Evolutionary conservation across 306 rosid species (phyloP).

Genomic region (Canavalia gladiata): DNA sequence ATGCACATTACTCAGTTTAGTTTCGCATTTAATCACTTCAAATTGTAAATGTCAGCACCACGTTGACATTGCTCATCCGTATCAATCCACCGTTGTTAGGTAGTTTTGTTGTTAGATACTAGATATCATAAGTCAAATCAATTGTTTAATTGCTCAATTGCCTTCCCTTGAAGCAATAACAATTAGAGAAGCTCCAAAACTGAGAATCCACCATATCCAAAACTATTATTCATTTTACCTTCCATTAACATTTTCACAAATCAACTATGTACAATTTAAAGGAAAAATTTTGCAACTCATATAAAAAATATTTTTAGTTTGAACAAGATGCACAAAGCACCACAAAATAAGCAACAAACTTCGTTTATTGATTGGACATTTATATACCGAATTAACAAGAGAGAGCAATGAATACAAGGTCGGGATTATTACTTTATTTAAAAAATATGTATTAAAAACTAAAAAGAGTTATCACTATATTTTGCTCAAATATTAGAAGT

Average conservation of each 20-base stretch:
- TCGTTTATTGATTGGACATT: background rate
- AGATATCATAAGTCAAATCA: background rate
- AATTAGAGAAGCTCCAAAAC: background rate
- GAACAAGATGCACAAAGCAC: background rate
- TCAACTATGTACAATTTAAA: too few relatives aligned
- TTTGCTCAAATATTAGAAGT: too few relatives aligned
- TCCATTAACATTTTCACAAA: too few relatives aligned
- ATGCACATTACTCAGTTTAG: conserved; percentile 48
- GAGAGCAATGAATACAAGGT: background rate
- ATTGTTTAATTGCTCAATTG: background rate
- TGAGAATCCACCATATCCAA: background rate
- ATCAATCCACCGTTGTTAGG: background rate
- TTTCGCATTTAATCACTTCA: conserved; percentile 57
- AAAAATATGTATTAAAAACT: too few relatives aligned
- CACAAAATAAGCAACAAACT: background rate
- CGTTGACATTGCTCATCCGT: background rate
- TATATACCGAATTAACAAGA: background rate
- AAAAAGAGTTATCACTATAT: too few relatives aligned
- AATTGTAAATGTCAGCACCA: conserved; percentile 15
- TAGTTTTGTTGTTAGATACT: background rate
- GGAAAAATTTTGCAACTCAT: too few relatives aligned
- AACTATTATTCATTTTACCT: too few relatives aligned
- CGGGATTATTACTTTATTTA: background rate
- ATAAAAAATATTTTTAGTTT: too few relatives aligned
- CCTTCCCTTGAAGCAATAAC: background rate